Conservation (phyloP, 805 yeast genomes). For the Sungouiozyma ichnusensis region DNA sequence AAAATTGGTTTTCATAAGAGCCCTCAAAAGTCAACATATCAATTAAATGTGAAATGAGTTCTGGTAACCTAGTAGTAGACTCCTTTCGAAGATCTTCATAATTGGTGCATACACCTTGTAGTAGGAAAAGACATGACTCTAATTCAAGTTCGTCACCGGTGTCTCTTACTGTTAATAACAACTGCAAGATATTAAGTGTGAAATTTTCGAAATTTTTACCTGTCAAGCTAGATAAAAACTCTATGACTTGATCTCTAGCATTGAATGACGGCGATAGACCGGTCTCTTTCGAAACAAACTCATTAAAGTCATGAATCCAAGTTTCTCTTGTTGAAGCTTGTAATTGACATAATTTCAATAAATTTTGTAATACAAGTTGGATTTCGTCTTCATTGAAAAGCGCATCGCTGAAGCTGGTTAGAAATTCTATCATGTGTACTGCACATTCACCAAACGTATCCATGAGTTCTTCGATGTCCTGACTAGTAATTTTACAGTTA, state of each 20-base stretch:
- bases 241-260: conserved; percentile 53
- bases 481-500: neutral
- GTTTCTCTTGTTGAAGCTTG: conserved; percentile 34
- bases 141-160: neutral
- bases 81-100: conserved; percentile 9
- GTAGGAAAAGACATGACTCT: conserved; percentile 18
- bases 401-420: conserved; percentile 9
- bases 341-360: conserved; percentile 33
- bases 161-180: no score
- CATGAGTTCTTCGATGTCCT: conserved; percentile 3
- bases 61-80: neutral
- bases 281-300: conserved; percentile 61
- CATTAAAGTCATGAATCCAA: conserved; percentile 56
- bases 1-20: conserved; percentile 27
- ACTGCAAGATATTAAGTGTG: conserved; percentile 5
- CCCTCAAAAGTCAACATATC: conserved; percentile 7
- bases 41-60: conserved; percentile 5
- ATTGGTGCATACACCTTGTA: conserved; percentile 15
- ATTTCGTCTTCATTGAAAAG: conserved; percentile 7
- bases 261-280: conserved; percentile 49
- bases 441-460: conserved; percentile 13
- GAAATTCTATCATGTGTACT: conserved; percentile 15
- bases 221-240: conserved; percentile 42
- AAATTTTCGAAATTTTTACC: conserved; percentile 6
- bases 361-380: conserved; percentile 15